Evolutionary conservation across 2,329 filamentous ascomycete species (phyloP).

Genomic region (Sclerotinia subarctica): DNA sequence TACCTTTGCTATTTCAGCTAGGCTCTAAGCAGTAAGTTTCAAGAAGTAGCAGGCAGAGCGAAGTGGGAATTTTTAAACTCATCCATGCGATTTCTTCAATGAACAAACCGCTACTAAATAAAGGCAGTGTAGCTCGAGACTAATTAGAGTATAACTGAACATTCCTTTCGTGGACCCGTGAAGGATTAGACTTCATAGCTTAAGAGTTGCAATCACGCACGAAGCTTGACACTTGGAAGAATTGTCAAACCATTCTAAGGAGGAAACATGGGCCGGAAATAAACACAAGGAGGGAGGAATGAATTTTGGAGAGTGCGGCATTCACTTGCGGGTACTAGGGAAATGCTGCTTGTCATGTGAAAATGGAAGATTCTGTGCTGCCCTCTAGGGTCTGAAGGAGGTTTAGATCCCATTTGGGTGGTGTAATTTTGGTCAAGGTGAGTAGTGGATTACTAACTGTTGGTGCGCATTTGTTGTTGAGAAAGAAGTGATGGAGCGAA

Average conservation of each 20-base stretch:
- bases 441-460: conserved; percentile 23
- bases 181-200: conserved; percentile 50
- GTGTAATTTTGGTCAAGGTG: background rate
- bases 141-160: conserved; percentile 51
- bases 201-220: conserved; percentile 47
- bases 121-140: conserved; percentile 49
- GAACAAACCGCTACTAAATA: conserved; percentile 39
- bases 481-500: conserved; percentile 24
- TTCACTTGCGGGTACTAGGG: conserved; percentile 43
- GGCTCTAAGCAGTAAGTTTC: background rate
- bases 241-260: conserved; percentile 27
- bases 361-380: conserved; percentile 46
- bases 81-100: background rate
- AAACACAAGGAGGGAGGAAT: conserved; percentile 41
- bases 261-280: conserved; percentile 31
- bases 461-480: conserved; percentile 28
- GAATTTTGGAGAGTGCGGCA: conserved; percentile 17
- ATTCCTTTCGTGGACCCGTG: conserved; percentile 51
- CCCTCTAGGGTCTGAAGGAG: conserved; percentile 39
- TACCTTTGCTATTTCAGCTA: too few relatives aligned
- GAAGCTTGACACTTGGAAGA: conserved; percentile 47
- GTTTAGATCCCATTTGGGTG: background rate
- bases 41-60: background rate
- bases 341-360: conserved; percentile 48
- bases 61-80: background rate